These are phyloP conservation scores for Rhodotorula sp. DNA, from an alignment of 1,284 basidiomycete species.

Conservation along the genomic window DNA sequence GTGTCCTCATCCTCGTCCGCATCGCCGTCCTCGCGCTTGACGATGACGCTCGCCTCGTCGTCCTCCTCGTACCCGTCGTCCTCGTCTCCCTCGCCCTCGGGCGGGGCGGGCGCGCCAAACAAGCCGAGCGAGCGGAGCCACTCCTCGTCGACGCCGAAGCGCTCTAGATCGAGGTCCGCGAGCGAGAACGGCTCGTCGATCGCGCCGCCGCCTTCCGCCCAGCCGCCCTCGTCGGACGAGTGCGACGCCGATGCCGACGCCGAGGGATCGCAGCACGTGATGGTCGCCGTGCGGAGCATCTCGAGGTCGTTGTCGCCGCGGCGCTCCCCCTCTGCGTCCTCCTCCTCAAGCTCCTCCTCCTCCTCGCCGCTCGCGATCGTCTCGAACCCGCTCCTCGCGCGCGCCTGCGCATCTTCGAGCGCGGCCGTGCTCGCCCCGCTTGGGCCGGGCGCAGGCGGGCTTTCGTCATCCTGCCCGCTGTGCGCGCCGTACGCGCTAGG, in stretches of 20 bases:
- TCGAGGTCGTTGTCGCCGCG: slow-evolving; percentile 9
- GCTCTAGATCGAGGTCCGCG: slow-evolving; percentile 22
- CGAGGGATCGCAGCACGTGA: slow-evolving; percentile 15
- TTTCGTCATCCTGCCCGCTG: neutral
- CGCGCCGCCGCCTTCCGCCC: neutral
- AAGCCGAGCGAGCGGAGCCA: slow-evolving; percentile 19
- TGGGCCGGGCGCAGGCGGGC: neutral
- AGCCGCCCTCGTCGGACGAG: neutral
- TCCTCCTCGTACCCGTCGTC: slow-evolving; percentile 9
- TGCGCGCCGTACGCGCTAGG: neutral
- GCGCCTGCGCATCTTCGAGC: neutral
- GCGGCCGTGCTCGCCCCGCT: neutral
- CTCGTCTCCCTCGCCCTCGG: slow-evolving; percentile 3
- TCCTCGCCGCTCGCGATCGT: neutral
- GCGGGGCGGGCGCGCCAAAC: neutral
- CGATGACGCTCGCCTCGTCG: slow-evolving; percentile 4
- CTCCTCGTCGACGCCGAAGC: slow-evolving; percentile 28
- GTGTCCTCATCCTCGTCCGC: neutral
- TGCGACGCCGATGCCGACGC: slow-evolving; percentile 6
- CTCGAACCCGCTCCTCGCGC: neutral
- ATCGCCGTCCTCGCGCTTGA: neutral
- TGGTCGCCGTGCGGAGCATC: slow-evolving; percentile 20
- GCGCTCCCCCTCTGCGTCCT: neutral
- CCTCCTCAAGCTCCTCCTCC: neutral
- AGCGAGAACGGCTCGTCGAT: slow-evolving; percentile 1